These are phyloP conservation scores for Saccharomycopsis lassenensis DNA, from an alignment of 805 yeast species.

Conservation along the genomic window DNA sequence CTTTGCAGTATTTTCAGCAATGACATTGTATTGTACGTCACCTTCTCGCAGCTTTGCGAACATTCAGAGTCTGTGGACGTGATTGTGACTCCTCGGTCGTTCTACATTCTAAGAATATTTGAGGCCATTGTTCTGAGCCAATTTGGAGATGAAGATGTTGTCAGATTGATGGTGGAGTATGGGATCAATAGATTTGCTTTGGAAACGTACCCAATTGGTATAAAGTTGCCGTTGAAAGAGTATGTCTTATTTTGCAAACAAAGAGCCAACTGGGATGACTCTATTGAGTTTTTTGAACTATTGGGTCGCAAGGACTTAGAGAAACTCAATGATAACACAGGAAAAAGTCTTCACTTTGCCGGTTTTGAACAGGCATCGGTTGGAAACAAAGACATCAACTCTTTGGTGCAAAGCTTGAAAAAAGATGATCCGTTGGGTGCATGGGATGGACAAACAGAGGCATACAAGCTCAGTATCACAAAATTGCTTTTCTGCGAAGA, in stretches of 20 bases:
- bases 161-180: conserved; percentile 50
- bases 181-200: conserved; percentile 40
- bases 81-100: conserved; percentile 55
- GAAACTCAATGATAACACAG: conserved; percentile 14
- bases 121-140: conserved; percentile 49
- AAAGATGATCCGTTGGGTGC: conserved; percentile 41
- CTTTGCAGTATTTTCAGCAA: conserved; percentile 39
- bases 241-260: conserved; percentile 44
- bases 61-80: conserved; percentile 51
- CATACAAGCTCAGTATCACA: conserved; percentile 57
- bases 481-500: conserved; percentile 67
- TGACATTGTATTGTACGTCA: conserved; percentile 41
- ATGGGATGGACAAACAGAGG: conserved; percentile 64
- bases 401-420: conserved; percentile 29
- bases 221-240: conserved; percentile 56
- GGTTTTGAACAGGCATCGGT: background rate
- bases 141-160: conserved; percentile 41
- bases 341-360: conserved; percentile 4
- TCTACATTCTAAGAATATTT: conserved; percentile 45
- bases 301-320: conserved; percentile 61
- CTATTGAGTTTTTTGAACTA: conserved; percentile 34
- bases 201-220: conserved; percentile 66
- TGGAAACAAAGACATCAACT: conserved; percentile 29
- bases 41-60: conserved; percentile 58
- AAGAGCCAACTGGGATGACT: conserved; percentile 30